Evolutionary conservation across 768 basidiomycete genomes (phyloP).

Genomic region (Cystobasidium ongulense): DNA sequence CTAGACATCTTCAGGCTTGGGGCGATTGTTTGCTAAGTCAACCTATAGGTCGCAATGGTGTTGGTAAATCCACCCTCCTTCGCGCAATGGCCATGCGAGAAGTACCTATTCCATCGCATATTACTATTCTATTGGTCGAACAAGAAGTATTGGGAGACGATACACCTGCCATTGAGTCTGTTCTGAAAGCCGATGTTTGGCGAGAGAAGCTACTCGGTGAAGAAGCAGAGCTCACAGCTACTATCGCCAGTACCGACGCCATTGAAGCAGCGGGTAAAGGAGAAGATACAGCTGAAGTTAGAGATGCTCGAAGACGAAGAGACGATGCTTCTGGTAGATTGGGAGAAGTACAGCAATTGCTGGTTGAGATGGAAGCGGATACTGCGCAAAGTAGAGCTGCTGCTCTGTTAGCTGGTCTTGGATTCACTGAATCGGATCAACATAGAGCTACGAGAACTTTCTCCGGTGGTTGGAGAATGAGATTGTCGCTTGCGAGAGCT

Average conservation of each 20-base stretch:
- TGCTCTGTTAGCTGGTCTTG: constrained; percentile 79
- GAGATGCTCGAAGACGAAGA: constrained; percentile 43
- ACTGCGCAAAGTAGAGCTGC: constrained; percentile 93
- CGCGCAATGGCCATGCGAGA: constrained; percentile 92
- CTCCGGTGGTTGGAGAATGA: constrained; percentile 87
- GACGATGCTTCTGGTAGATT: constrained; percentile 52
- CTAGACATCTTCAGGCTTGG: neutral
- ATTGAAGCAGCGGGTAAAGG: neutral
- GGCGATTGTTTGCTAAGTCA: no score
- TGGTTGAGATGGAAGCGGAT: constrained; percentile 98
- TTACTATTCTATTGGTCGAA: constrained; percentile 95
- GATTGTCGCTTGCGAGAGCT: constrained; percentile 86
- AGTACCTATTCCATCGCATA: constrained; percentile 51
- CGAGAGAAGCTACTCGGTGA: constrained; percentile 82
- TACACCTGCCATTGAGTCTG: constrained; percentile 81
- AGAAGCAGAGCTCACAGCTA: constrained; percentile 64
- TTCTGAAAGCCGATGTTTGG: constrained; percentile 99
- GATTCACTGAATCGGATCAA: constrained; percentile 84
- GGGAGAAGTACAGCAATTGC: constrained; percentile 75
- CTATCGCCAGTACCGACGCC: constrained; percentile 47
- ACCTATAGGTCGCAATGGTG: constrained; percentile 58
- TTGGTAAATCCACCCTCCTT: constrained; percentile 93
- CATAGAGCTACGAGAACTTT: constrained; percentile 47
- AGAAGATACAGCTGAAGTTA: constrained; percentile 25
- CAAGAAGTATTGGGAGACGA: constrained; percentile 97